Conservation (phyloP, 495 filamentous ascomycete species). For the Venustampulla echinocandica region DNA sequence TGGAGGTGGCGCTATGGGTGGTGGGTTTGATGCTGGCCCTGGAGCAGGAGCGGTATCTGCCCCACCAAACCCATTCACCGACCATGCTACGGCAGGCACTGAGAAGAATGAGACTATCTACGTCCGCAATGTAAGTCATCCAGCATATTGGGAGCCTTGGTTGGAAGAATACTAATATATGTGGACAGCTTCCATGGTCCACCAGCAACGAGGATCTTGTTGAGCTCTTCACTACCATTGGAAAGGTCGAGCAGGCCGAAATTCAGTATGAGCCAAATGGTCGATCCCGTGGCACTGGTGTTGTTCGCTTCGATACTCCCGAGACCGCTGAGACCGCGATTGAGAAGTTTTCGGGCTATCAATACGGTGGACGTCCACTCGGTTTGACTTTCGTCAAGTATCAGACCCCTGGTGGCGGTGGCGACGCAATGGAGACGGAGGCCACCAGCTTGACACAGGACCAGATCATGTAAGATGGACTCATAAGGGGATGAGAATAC, state of each 20-base stretch:
- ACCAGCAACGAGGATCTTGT: conserved; percentile 96
- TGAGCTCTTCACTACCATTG: conserved; percentile 94
- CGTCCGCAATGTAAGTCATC: conserved; percentile 82
- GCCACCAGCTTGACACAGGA: conserved; percentile 80
- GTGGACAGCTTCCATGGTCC: conserved; percentile 81
- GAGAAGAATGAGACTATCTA: conserved; percentile 81
- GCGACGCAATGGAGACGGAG: conserved; percentile 77
- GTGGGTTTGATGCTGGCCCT: conserved; percentile 28
- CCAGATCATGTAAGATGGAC: conserved; percentile 75
- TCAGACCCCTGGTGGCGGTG: conserved; percentile 48
- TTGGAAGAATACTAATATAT: conserved; percentile 11
- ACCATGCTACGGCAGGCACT: conserved; percentile 80
- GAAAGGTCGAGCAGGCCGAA: conserved; percentile 94
- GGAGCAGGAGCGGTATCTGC: conserved; percentile 37
- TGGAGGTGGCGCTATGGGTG: conserved; percentile 34
- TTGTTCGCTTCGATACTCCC: conserved; percentile 79
- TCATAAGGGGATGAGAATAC: not conserved
- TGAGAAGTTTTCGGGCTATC: conserved; percentile 93
- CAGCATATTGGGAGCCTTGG: not conserved
- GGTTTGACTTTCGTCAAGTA: conserved; percentile 91
- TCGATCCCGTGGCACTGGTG: conserved; percentile 88
- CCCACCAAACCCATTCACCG: conserved; percentile 92
- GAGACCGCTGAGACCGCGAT: conserved; percentile 90
- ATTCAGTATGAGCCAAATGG: conserved; percentile 98
- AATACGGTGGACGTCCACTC: conserved; percentile 92